Conservation (phyloP, 2,329 filamentous ascomycete genomes). For the Fusarium armeniacum region DNA sequence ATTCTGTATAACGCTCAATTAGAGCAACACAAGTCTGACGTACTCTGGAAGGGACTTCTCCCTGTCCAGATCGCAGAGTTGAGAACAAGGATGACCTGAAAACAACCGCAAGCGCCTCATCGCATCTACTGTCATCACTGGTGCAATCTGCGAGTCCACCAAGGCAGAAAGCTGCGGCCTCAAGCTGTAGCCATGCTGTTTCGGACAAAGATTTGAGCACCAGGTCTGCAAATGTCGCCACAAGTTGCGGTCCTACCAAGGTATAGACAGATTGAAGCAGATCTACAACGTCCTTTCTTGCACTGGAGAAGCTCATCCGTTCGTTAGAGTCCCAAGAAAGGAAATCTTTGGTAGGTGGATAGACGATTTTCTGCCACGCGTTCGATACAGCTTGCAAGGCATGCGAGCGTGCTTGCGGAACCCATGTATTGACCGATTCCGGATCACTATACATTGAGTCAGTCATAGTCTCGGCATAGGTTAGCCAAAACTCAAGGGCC, state of each 20-base stretch:
- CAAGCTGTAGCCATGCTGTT: slow-evolving; percentile 70
- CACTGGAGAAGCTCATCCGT: slow-evolving; percentile 76
- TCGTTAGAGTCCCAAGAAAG: slow-evolving; percentile 78
- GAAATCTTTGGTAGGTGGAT: slow-evolving; percentile 71
- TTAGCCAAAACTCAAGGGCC: slow-evolving; percentile 85
- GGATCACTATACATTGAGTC: slow-evolving; percentile 69
- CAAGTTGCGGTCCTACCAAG: slow-evolving; percentile 68
- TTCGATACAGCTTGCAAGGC: slow-evolving; percentile 75
- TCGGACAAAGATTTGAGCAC: slow-evolving; percentile 64
- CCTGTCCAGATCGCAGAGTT: slow-evolving; percentile 64
- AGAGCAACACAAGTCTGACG: slow-evolving; percentile 77
- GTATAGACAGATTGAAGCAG: slow-evolving; percentile 80
- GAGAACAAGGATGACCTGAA: slow-evolving; percentile 72
- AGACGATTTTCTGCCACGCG: slow-evolving; percentile 77
- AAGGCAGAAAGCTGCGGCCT: slow-evolving; percentile 73
- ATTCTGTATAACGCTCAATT: slow-evolving; percentile 80
- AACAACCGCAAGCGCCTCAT: slow-evolving; percentile 70
- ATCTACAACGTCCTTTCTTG: slow-evolving; percentile 83
- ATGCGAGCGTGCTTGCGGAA: slow-evolving; percentile 68
- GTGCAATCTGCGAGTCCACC: slow-evolving; percentile 76
- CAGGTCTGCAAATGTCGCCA: slow-evolving; percentile 70
- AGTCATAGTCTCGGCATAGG: slow-evolving; percentile 77
- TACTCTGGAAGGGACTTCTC: slow-evolving; percentile 71
- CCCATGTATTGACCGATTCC: slow-evolving; percentile 65
- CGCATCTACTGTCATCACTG: slow-evolving; percentile 68